Conservation (phyloP, 768 basidiomycete genomes). For the Phylloporus sp. region DNA sequence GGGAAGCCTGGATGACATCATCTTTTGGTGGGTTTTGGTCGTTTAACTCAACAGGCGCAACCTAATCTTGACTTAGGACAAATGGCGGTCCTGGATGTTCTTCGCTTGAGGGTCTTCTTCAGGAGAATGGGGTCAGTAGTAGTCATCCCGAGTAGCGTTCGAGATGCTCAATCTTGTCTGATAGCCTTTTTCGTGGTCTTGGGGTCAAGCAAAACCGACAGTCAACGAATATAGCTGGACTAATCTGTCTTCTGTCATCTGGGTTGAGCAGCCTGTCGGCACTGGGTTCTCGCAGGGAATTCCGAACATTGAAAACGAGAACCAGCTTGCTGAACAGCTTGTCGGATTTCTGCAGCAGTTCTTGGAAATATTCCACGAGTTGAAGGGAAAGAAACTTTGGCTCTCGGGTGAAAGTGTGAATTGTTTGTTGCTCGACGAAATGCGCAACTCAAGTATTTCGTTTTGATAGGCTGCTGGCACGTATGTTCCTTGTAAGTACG, state of each 20-base stretch:
- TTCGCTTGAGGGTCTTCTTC: conserved; percentile 64
- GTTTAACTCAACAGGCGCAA: background rate
- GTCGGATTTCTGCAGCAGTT: conserved; percentile 69
- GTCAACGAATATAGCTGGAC: conserved; percentile 74
- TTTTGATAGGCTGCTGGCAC: conserved; percentile 61
- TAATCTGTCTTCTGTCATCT: conserved; percentile 70
- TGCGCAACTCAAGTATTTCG: background rate
- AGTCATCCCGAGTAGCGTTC: conserved; percentile 15
- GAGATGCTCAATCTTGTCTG: background rate
- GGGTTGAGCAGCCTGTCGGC: conserved; percentile 77
- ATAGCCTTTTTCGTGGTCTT: conserved; percentile 66
- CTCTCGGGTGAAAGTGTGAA: conserved; percentile 73
- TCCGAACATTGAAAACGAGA: conserved; percentile 57
- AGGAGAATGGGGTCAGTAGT: conserved; percentile 66
- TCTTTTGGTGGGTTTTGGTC: conserved; percentile 74
- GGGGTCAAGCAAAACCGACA: conserved; percentile 60
- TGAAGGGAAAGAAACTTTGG: conserved; percentile 70
- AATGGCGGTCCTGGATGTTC: conserved; percentile 83
- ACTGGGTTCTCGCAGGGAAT: conserved; percentile 73
- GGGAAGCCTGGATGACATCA: conserved; percentile 67
- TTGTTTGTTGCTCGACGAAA: background rate
- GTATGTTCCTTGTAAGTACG: conserved; percentile 54
- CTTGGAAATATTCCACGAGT: conserved; percentile 66
- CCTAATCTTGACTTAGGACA: conserved; percentile 43
- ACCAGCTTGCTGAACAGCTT: conserved; percentile 53